A percentile compares a stretch with the other conserved stretches of the same genome.
phyloP scores from a whole-genome alignment of 106 monocot species.

The Dendrobium catenatum region DNA sequence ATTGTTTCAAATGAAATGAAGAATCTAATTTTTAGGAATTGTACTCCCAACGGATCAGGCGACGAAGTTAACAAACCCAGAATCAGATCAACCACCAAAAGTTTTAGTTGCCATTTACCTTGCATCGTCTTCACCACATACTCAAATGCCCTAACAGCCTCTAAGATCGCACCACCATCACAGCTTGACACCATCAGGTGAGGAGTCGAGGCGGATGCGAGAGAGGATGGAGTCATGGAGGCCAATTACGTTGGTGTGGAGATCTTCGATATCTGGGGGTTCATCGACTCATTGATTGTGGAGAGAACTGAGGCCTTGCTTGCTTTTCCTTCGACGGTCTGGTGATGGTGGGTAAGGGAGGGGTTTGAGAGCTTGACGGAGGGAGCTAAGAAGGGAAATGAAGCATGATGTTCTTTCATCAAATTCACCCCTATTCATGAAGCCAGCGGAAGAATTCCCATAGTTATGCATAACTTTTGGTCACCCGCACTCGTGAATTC shows the following conservation, averaged over 20 bases:
- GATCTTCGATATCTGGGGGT: not conserved
- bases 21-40: too few species aligned
- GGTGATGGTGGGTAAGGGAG: not conserved
- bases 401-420: slow-evolving; percentile 28
- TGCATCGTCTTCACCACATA: slow-evolving; percentile 58
- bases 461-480: not conserved
- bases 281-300: not conserved
- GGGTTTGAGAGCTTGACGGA: slow-evolving; percentile 49
- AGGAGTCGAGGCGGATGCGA: slow-evolving; percentile 44
- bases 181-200: slow-evolving; percentile 45
- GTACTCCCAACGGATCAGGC: slow-evolving; percentile 24
- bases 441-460: not conserved
- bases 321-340: slow-evolving; percentile 21
- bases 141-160: slow-evolving; percentile 50
- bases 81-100: slow-evolving; percentile 74
- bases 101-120: slow-evolving; percentile 62
- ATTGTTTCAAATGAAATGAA: slow-evolving; percentile 1
- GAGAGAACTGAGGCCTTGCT: not conserved
- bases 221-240: slow-evolving; percentile 36
- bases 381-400: slow-evolving; percentile 63
- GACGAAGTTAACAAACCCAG: slow-evolving; percentile 48
- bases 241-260: slow-evolving; percentile 27
- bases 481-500: not conserved
- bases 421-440: slow-evolving; percentile 29
- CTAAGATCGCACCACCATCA: slow-evolving; percentile 64